Base-by-base conservation (phyloP, 495 filamentous ascomycete genomes). In the Collariella sp. region DNA sequence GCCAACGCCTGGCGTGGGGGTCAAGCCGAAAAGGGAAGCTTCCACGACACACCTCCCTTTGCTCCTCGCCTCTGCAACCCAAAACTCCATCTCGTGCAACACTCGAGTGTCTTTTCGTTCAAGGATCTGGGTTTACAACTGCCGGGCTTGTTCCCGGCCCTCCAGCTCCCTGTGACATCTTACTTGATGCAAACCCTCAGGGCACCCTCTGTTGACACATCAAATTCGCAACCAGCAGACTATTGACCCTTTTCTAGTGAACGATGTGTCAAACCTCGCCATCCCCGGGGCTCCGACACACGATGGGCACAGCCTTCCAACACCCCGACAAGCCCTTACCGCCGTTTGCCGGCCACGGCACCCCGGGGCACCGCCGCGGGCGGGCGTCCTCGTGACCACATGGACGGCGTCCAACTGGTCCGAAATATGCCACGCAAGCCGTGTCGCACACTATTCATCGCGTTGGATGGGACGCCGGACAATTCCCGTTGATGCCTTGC, bases 361-460 rank as follows among this genome's bases (percentile, higher is more conserved):
- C 47, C 48, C 48, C 48, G 48, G 48, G 11, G 23, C 15, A 41
- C 36, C 15, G 29, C 15, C 24, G 24, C 22, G 10, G 26, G 13
- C 22, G 39, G 19, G 12, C 19, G 50, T 23, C 42, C 50, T 16
- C 50, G 29, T 52, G 50, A 52, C 38, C 50, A 43, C 18, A 4
- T 26, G n/a, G 15, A 6, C 23, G 18, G 26, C 36, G n/a, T 36
- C 45, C 40, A 49, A 48, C 44, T 55, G 52, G 16, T 36, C 52
- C 19, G 18, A 26, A 44, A 36, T 40, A 44, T 50, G 46, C 54
- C 54, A 56, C 46, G 54, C 54, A 46, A 43, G 12, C 31, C 54
- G 39, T 26, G 46, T 42, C 5, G 23, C 54, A 42, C 46, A 42
- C 26, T 34, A 31, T 42, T 26, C 39, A 50, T 38, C 46, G 16